Conservation (phyloP, 495 filamentous ascomycete species). For the Daldinia vernicosa region DNA sequence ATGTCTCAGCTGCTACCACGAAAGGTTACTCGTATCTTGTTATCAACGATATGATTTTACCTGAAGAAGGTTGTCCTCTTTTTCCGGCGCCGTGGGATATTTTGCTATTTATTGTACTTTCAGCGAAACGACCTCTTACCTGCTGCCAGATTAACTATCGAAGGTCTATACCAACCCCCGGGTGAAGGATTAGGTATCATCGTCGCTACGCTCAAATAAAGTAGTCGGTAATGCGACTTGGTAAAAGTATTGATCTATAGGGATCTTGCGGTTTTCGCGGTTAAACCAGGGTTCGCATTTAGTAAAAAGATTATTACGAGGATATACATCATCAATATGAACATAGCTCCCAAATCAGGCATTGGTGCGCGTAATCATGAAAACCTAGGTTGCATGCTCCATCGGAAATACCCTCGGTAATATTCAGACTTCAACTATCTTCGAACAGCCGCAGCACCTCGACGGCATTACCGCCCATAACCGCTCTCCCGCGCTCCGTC, state of each 20-base stretch:
- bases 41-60: neutral
- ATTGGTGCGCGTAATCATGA: neutral
- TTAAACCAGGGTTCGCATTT: neutral
- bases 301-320: neutral
- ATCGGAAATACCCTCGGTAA: neutral
- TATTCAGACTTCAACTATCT: conserved; percentile 23
- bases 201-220: neutral
- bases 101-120: neutral
- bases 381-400: neutral
- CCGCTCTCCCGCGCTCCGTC: conserved; percentile 55
- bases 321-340: neutral
- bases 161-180: neutral
- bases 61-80: neutral
- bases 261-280: neutral
- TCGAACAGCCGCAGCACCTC: conserved; percentile 66
- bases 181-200: neutral
- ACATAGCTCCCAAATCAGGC: neutral
- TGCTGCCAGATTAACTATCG: neutral
- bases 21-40: neutral
- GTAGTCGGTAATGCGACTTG: neutral
- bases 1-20: neutral
- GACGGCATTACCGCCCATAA: conserved; percentile 77
- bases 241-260: too few species aligned
- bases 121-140: neutral
- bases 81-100: neutral